Evolutionary conservation across 2,329 filamentous ascomycete genomes (phyloP), one percentile per base, ranked within the genome.

Genomic region (Colletotrichum plurivorum): DNA sequence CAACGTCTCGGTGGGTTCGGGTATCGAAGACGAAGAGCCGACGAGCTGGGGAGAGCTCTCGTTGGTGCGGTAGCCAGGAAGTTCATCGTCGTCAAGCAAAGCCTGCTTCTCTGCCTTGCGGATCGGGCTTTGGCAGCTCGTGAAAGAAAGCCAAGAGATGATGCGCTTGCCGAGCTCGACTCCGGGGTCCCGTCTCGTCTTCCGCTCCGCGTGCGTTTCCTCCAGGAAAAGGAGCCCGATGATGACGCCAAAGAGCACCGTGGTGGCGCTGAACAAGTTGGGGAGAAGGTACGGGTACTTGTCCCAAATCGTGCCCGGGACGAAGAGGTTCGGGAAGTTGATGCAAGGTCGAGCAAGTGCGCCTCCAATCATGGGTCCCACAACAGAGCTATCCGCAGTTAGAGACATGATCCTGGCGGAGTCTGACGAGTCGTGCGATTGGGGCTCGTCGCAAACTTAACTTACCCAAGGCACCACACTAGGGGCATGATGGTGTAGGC

Each of bases 401-500:
- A 67, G 75, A 78, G 71, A 80, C 77, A 64, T 62, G 56, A 22
- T 45, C 49, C 25, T 54, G 41, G 27, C 43, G 13, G 58, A 69
- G 22, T 27, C 13, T 54, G 36, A 25, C 55, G 43, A 69, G 39
- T 65, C 60, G 41, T 31, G 39, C n/a, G 22, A 41, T 43, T 41
- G 66, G 54, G 41, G 22, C 54, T 48, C 64, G 49, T 20, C 18
- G 27, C 10, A 57, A 13, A 5, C 3, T 46, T n/a, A 56, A 82
- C 85, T 82, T 84, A 94, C 86, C 96, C 96, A 76, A 99, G 87
- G 78, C 95, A 98, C 96, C 96, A 99, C 27, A 98, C 94, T 78
- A 97, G 94, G 7, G 96, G 96, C 94, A 99, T 98, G 74, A 98
- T 95, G 13, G 95, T 94, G 82, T 97, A 99, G 57, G 95, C 96